Percentiles rank a stretch among this genome's conserved stretches.
Evolutionary conservation across 306 rosid species (phyloP).

Genomic region (Acacia melanoxylon): DNA sequence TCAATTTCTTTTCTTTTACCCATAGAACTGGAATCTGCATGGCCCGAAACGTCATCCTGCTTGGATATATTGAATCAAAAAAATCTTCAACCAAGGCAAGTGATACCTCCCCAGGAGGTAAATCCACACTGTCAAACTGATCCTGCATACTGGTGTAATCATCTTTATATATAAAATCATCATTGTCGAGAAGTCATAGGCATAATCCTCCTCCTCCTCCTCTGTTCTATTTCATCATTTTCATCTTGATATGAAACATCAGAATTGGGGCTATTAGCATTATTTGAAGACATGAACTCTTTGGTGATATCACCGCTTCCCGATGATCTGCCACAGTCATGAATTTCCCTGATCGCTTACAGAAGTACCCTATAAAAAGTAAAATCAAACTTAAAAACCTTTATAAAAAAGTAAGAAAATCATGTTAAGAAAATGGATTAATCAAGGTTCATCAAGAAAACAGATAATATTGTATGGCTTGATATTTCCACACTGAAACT

Average conservation of each 20-base stretch:
- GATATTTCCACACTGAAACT: constrained; percentile 13
- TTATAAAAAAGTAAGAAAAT: constrained; percentile 14
- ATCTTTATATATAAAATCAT: constrained; percentile 42
- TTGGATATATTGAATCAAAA: constrained; percentile 36
- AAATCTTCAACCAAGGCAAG: constrained; percentile 71
- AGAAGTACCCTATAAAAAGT: constrained; percentile 44
- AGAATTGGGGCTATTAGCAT: constrained; percentile 45
- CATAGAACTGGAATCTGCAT: constrained; percentile 49
- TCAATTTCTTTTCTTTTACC: constrained; percentile 31
- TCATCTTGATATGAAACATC: constrained; percentile 49
- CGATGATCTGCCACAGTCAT: constrained; percentile 42
- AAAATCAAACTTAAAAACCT: constrained; percentile 12
- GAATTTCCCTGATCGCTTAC: constrained; percentile 42
- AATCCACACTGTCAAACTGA: constrained; percentile 75
- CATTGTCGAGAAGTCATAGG: constrained; percentile 38
- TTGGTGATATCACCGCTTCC: constrained; percentile 47
- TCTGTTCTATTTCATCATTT: constrained; percentile 39
- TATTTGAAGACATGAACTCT: constrained; percentile 52
- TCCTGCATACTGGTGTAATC: constrained; percentile 50
- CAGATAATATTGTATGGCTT: background rate
- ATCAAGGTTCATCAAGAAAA: constrained; percentile 3
- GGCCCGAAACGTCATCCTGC: constrained; percentile 26
- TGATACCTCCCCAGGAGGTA: constrained; percentile 79
- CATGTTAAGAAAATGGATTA: constrained; percentile 1
- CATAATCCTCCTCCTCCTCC: constrained; percentile 45